These are phyloP conservation scores for Trichoderma sp. DNA, from an alignment of 2,329 filamentous ascomycete species.

Conservation along the genomic window DNA sequence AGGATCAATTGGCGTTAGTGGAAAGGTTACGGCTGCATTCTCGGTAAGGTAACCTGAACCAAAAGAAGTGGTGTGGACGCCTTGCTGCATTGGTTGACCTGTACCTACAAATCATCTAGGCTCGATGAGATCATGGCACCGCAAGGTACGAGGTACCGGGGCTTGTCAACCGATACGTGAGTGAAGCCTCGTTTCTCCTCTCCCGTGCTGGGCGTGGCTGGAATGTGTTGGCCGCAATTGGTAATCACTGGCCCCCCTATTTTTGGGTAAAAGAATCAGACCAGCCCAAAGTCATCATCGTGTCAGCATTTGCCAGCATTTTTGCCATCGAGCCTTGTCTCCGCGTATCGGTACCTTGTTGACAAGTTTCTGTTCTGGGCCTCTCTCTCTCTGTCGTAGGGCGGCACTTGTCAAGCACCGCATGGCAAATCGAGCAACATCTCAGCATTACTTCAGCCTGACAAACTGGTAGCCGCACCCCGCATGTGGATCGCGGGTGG, in stretches of 20 bases:
- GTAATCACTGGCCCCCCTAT: not conserved
- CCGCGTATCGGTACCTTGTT: not conserved
- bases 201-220: not conserved
- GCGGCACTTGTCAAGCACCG: not conserved
- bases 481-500: constrained; percentile 1
- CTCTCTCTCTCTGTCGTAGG: not conserved
- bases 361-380: not conserved
- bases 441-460: constrained; percentile 32
- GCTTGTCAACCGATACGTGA: not conserved
- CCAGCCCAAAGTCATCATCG: constrained; percentile 5
- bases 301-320: constrained; percentile 2
- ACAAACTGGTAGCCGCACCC: constrained; percentile 25
- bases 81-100: not conserved
- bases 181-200: not conserved
- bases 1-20: constrained; percentile 7
- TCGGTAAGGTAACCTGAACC: not conserved
- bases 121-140: constrained; percentile 5
- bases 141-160: not conserved
- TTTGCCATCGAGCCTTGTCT: not conserved
- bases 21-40: not conserved
- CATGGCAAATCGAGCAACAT: not conserved
- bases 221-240: constrained; percentile 6
- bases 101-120: not conserved
- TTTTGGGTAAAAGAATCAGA: not conserved
- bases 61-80: not conserved